These are phyloP conservation scores for Populus ilicifolia DNA, from an alignment of 345 rosid species.

Conservation along the genomic window DNA sequence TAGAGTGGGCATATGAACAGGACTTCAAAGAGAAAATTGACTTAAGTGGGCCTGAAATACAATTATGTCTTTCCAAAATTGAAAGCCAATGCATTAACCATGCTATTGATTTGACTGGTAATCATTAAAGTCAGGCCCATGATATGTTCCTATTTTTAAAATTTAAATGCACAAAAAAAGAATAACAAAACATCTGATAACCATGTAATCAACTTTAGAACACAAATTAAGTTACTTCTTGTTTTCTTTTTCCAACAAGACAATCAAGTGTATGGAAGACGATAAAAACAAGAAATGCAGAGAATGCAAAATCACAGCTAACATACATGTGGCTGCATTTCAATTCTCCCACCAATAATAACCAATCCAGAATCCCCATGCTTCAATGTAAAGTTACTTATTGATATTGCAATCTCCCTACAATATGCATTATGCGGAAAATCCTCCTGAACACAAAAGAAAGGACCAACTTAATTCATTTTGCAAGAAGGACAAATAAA, in stretches of 20 bases:
- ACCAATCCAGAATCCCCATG: conserved; percentile 85
- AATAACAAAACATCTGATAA: not conserved
- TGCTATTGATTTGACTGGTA: not conserved
- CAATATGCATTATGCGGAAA: conserved; percentile 92
- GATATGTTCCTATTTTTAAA: not conserved
- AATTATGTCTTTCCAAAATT: not conserved
- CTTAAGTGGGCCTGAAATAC: not conserved
- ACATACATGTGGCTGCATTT: conserved; percentile 85
- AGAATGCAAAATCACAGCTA: not conserved
- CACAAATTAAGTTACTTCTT: not conserved
- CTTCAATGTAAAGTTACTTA: conserved; percentile 82
- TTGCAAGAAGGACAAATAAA: not conserved
- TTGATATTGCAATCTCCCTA: conserved; percentile 49
- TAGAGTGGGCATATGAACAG: not conserved
- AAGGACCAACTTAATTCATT: not conserved
- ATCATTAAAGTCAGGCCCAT: not conserved
- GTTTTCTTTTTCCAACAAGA: not conserved
- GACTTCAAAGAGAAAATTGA: not conserved
- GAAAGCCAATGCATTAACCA: not conserved
- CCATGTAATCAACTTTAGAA: not conserved
- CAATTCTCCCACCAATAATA: conserved; percentile 95
- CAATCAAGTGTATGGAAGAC: not conserved
- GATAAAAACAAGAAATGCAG: not conserved
- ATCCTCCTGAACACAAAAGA: conserved; percentile 51
- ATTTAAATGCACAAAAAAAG: not conserved